These are phyloP conservation scores for Pythium volutum DNA, from an alignment of 352 stramenopile genomes.

Conservation along the genomic window DNA sequence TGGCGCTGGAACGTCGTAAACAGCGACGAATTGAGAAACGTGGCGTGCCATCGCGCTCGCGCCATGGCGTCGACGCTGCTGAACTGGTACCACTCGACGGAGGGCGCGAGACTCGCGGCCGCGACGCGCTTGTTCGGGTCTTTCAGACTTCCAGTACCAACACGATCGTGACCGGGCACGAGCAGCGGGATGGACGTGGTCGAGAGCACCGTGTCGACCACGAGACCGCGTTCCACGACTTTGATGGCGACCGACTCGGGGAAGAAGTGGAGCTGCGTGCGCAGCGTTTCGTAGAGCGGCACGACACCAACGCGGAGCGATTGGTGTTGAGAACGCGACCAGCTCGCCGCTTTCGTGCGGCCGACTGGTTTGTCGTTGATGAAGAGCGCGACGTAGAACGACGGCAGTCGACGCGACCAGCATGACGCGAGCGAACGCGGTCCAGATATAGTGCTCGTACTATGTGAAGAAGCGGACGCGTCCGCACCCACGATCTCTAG, in stretches of 20 bases:
- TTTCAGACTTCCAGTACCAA: neutral
- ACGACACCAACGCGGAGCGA: constrained; percentile 28
- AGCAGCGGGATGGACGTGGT: constrained; percentile 48
- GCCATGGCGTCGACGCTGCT: constrained; percentile 43
- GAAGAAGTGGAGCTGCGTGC: constrained; percentile 46
- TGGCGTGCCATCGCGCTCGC: constrained; percentile 44
- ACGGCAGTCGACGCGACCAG: neutral
- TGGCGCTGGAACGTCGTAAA: constrained; percentile 39
- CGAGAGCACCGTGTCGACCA: constrained; percentile 40
- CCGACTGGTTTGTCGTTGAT: constrained; percentile 31
- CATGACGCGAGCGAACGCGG: neutral
- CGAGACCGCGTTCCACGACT: constrained; percentile 45
- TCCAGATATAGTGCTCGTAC: neutral
- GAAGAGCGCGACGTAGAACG: constrained; percentile 24
- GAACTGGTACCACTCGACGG: constrained; percentile 77
- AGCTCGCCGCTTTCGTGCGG: constrained; percentile 21
- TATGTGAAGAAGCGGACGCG: neutral
- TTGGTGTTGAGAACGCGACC: neutral
- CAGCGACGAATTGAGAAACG: constrained; percentile 52
- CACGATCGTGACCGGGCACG: constrained; percentile 39
- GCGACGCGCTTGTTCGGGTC: constrained; percentile 22
- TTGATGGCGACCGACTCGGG: constrained; percentile 42
- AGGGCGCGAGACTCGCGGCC: constrained; percentile 44
- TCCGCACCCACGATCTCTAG: constrained; percentile 12
- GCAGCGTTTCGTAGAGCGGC: constrained; percentile 44